Conservation (phyloP, 2,329 filamentous ascomycete species). For the Camillea tinctor region DNA sequence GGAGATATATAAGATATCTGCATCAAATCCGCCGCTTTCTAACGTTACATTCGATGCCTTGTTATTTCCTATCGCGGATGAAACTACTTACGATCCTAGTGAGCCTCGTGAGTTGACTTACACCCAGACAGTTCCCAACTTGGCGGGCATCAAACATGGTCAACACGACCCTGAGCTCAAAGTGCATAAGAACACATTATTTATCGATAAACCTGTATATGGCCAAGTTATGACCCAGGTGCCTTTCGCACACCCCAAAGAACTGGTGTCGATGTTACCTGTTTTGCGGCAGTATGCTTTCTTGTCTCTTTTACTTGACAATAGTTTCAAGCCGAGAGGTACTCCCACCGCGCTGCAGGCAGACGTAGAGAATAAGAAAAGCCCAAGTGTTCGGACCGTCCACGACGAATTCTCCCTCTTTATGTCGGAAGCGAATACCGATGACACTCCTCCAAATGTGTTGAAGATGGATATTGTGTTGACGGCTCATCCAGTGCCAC, state of each 20-base stretch:
- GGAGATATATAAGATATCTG: slow-evolving; percentile 59
- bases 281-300: slow-evolving; percentile 73
- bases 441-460: not conserved
- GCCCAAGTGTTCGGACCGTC: slow-evolving; percentile 20
- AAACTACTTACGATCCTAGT: slow-evolving; percentile 51
- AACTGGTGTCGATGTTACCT: slow-evolving; percentile 73
- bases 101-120: slow-evolving; percentile 57
- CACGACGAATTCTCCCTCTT: slow-evolving; percentile 22
- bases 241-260: slow-evolving; percentile 75
- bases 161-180: slow-evolving; percentile 31
- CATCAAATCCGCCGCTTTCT: slow-evolving; percentile 40
- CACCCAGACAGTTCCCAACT: slow-evolving; percentile 46
- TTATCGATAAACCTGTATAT: slow-evolving; percentile 71
- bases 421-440: slow-evolving; percentile 11
- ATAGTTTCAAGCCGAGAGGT: slow-evolving; percentile 50
- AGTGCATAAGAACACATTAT: slow-evolving; percentile 59
- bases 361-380: slow-evolving; percentile 13
- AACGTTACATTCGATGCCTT: slow-evolving; percentile 56
- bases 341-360: slow-evolving; percentile 24
- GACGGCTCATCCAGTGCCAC: slow-evolving; percentile 48
- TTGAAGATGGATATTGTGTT: slow-evolving; percentile 50
- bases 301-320: slow-evolving; percentile 61
- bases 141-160: slow-evolving; percentile 27
- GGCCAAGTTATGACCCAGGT: slow-evolving; percentile 65
- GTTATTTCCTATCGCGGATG: slow-evolving; percentile 53